Percentiles rank a stretch among this genome's conserved stretches.
phyloP scores from a whole-genome alignment of 441 rosid species.

The Jatropha podagrica region DNA sequence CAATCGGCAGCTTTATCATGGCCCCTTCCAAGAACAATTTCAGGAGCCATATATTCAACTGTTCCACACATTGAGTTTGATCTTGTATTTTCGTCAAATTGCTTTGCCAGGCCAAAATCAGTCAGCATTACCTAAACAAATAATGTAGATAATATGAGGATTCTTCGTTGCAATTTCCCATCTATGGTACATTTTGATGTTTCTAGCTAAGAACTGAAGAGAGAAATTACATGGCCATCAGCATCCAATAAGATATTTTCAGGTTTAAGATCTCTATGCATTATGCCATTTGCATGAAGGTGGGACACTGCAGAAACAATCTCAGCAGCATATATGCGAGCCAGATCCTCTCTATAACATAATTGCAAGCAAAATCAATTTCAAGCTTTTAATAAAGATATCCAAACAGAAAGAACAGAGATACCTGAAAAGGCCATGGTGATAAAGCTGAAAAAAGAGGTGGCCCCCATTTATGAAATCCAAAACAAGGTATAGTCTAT shows the following conservation, averaged over 20 bases:
- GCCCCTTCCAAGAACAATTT: constrained; percentile 82
- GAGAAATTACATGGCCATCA: constrained; percentile 75
- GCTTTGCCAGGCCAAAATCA: constrained; percentile 92
- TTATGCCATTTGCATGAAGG: constrained; percentile 90
- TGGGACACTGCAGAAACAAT: constrained; percentile 87
- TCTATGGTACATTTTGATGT: background rate
- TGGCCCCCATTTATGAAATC: constrained; percentile 98
- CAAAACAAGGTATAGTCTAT: constrained; percentile 79
- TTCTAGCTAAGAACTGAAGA: constrained; percentile 6
- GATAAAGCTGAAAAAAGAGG: constrained; percentile 93
- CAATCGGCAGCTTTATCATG: constrained; percentile 97
- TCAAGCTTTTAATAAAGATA: background rate
- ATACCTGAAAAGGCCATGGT: constrained; percentile 96
- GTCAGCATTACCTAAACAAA: constrained; percentile 63
- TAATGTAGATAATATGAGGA: constrained; percentile 13
- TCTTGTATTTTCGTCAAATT: constrained; percentile 77
- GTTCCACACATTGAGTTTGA: constrained; percentile 95
- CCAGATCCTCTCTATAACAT: constrained; percentile 79
- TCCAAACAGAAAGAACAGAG: background rate
- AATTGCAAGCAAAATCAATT: constrained; percentile 18
- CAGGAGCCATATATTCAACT: constrained; percentile 94
- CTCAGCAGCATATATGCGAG: constrained; percentile 90
- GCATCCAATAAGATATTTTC: constrained; percentile 85
- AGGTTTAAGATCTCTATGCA: constrained; percentile 98
- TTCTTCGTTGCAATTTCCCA: background rate